Evolutionary conservation across 345 rosid genomes (phyloP), one percentile per base, ranked within the genome.

Genomic region (Lumnitzera littorea): DNA sequence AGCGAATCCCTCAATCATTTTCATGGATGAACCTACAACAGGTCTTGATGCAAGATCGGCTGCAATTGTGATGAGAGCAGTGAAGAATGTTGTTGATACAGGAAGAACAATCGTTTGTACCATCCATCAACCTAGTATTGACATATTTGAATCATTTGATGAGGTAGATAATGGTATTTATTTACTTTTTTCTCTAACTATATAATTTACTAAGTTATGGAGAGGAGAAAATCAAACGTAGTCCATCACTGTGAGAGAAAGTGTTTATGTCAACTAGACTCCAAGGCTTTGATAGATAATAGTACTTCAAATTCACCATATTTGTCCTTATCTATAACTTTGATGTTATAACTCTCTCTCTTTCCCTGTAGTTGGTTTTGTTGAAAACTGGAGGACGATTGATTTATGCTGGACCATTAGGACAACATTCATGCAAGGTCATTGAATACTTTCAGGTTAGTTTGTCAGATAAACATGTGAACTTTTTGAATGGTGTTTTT

Each of bases 21-120:
- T 87, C 69, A 89, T 89, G 96, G 96, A 89, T 63, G 95, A 89
- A 65, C 96, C 96, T 25, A 84, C 96, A 31, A 81, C 96, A 1
- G 86, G 96, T 36, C 68, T 87, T n/a, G 95, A 89, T 66, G 96
- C 95, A 53, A 78, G 95, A 78, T 78, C 96, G 17, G 96, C 96
- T 4, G 96, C 91, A 54, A 80, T 89, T 55, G 91, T 86, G 51
- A 81, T 89, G 91, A 70, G 96, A 66, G 89, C 85, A 43, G 91
- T 84, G 74, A 89, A 84, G 73, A 89, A 86, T 60, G 72, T 86
- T 0, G 91, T 74, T 17, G 84, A 84, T 15, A 89, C 91, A 10
- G 95, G 95, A 60, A 71, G 96, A 70, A 89, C 96, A 43, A 76
- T 84, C 11, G 94, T 89, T 13, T 89, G 95, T 72, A 89, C 95